Conservation (phyloP, 495 filamentous ascomycete species). For the Friedmanniomyces simplex region DNA sequence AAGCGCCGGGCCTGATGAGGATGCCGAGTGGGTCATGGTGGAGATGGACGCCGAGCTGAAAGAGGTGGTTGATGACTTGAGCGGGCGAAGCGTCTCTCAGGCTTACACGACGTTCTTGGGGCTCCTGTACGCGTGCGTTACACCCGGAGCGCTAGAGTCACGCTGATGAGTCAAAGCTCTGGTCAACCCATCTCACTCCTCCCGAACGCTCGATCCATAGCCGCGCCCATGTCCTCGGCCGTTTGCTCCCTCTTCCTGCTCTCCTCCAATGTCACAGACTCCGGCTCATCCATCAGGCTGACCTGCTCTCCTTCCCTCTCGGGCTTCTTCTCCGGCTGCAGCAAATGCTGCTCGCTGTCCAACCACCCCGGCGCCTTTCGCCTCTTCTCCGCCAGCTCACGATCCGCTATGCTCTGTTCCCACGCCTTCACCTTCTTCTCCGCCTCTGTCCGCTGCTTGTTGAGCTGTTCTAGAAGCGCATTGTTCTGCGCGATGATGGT, state of each 20-base stretch:
- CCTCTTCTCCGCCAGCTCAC: constrained; percentile 85
- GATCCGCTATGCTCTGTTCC: constrained; percentile 57
- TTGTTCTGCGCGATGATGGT: constrained; percentile 72
- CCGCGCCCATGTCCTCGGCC: constrained; percentile 44
- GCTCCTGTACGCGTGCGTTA: background rate
- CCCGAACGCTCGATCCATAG: constrained; percentile 85
- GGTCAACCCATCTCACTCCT: constrained; percentile 31
- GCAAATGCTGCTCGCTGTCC: constrained; percentile 73
- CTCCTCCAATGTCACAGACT: constrained; percentile 39
- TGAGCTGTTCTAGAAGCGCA: constrained; percentile 63
- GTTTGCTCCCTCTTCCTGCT: constrained; percentile 29
- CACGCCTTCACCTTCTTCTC: constrained; percentile 55
- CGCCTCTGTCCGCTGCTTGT: constrained; percentile 51
- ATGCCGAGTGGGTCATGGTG: background rate
- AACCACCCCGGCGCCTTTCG: constrained; percentile 88
- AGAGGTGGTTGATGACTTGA: background rate
- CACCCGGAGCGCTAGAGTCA: background rate
- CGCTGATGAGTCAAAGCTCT: too few relatives aligned
- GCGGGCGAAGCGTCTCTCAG: background rate
- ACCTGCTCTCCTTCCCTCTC: constrained; percentile 4
- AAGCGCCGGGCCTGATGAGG: too few relatives aligned
- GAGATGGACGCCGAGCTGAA: background rate
- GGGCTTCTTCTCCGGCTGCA: constrained; percentile 56
- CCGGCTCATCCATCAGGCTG: constrained; percentile 26
- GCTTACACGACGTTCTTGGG: background rate